Base-by-base conservation (phyloP, 73 alveolate genomes). In the Stentor coeruleus region DNA sequence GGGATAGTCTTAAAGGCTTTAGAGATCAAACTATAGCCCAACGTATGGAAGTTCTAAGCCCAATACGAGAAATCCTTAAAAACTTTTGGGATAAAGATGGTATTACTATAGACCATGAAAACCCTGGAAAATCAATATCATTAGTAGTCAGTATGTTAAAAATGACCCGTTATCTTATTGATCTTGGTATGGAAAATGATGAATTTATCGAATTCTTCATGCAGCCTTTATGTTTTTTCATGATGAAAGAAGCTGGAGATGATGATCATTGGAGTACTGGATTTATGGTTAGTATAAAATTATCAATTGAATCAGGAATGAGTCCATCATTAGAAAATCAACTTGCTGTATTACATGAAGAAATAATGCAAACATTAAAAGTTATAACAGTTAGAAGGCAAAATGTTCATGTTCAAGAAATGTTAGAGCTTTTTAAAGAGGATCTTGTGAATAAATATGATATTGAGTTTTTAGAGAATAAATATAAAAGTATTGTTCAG, bases 201-300 rank as follows among this genome's bases (percentile, higher is more conserved):
- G 79, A 66, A 0, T 66, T 66, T 66, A 66, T 66, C 79, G 37
- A 31, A 11, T 20, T 66, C 33, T 66, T 66, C n/a, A 66, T 66
- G 79, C 40, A 66, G 39, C 79, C 79, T 20, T 31, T 66, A 0
- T 66, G 79, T 40, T 66, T 66, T 20, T 2, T 66, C n/a, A 20
- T 66, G n/a, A 66, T 66, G 79, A 66, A 66, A 20, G 37, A 66
- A 20, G 36, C 20, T 20, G 37, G 37, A 66, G 33, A 40, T 20
- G 11, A 37, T 20, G 37, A 66, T 2, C 79, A 66, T 66, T 66
- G 79, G 79, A 66, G 79, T 31, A 28, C n/a, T 66, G 33, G 33
- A 33, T 2, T 66, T 20, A 31, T 31, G 20, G 39, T 31, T 14
- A 40, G 79, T 37, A 33, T 66, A 28, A 26, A 66, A 26, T 26